Conservation (phyloP, 176 grass and related monocot genomes). For the Cymbopogon citratus region DNA sequence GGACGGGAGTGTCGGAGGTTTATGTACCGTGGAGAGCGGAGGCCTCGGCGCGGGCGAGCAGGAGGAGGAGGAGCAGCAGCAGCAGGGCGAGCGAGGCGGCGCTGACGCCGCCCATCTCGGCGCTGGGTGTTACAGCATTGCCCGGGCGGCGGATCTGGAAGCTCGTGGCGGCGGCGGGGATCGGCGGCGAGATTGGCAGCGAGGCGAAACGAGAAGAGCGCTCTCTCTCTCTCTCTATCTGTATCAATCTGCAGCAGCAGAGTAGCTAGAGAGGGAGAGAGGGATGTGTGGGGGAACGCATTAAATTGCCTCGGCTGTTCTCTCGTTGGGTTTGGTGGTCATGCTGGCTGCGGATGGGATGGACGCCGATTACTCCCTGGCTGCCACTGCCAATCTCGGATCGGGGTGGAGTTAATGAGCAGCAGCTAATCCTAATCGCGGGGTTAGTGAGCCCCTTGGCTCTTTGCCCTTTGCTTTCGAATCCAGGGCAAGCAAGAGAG, state of each 20-base stretch:
- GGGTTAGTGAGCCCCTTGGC: background rate
- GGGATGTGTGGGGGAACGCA: constrained; percentile 9
- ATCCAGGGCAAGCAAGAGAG: background rate
- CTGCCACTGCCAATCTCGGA: background rate
- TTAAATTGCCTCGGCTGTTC: constrained; percentile 40
- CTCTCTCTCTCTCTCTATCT: background rate
- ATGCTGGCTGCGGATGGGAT: background rate
- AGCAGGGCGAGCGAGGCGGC: background rate
- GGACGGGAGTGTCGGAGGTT: background rate
- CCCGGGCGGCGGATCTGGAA: constrained; percentile 32
- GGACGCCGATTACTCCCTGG: background rate
- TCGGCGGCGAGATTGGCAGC: constrained; percentile 13
- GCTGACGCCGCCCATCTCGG: constrained; percentile 4
- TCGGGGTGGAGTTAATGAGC: constrained; percentile 22
- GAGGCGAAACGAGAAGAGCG: background rate
- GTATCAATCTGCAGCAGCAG: background rate
- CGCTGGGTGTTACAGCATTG: constrained; percentile 28
- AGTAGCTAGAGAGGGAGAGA: background rate
- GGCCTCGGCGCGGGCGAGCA: background rate
- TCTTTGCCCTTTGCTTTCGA: background rate
- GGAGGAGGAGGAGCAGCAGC: background rate
- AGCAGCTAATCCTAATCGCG: constrained; percentile 7
- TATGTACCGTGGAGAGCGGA: constrained; percentile 27
- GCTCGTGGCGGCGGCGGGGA: background rate
- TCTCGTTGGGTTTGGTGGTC: constrained; percentile 23